Conservation (phyloP, 2,329 filamentous ascomycete species). For the Macrophomina phaseolina region DNA sequence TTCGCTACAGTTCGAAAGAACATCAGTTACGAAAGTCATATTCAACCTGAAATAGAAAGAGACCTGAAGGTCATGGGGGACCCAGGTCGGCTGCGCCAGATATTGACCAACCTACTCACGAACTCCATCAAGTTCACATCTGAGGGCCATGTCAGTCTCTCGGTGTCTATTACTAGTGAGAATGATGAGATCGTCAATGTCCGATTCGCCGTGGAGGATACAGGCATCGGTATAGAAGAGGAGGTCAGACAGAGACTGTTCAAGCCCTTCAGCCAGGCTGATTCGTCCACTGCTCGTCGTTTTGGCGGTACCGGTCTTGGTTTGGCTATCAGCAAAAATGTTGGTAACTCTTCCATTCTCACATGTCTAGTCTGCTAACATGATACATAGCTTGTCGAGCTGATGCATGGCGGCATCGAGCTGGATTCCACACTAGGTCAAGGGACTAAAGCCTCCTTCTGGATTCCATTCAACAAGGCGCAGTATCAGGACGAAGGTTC, state of each 20-base stretch:
- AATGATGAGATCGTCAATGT: slow-evolving; percentile 69
- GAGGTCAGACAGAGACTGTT: slow-evolving; percentile 76
- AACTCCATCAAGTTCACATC: slow-evolving; percentile 50
- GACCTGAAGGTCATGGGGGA: slow-evolving; percentile 85
- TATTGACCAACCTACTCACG: slow-evolving; percentile 78
- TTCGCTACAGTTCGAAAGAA: slow-evolving; percentile 84
- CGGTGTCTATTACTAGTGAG: slow-evolving; percentile 68
- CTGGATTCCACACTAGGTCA: slow-evolving; percentile 69
- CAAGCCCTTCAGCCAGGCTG: slow-evolving; percentile 81
- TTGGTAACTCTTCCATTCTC: slow-evolving; percentile 32
- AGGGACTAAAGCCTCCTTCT: slow-evolving; percentile 77
- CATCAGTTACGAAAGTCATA: slow-evolving; percentile 71
- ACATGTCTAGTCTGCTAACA: neutral
- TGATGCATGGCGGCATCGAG: slow-evolving; percentile 79
- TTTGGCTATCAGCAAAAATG: slow-evolving; percentile 79
- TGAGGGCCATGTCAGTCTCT: slow-evolving; percentile 58
- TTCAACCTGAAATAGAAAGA: slow-evolving; percentile 66
- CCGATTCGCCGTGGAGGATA: slow-evolving; percentile 76
- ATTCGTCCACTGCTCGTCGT: slow-evolving; percentile 77
- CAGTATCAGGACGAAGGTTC: slow-evolving; percentile 58
- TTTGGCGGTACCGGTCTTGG: slow-evolving; percentile 81
- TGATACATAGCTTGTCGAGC: slow-evolving; percentile 62
- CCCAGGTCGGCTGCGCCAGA: slow-evolving; percentile 81
- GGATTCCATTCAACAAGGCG: slow-evolving; percentile 77
- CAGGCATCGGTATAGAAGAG: slow-evolving; percentile 81